Evolutionary conservation across 352 stramenopile genomes (phyloP).

Genomic region (Globisporangium cylindrosporum): DNA sequence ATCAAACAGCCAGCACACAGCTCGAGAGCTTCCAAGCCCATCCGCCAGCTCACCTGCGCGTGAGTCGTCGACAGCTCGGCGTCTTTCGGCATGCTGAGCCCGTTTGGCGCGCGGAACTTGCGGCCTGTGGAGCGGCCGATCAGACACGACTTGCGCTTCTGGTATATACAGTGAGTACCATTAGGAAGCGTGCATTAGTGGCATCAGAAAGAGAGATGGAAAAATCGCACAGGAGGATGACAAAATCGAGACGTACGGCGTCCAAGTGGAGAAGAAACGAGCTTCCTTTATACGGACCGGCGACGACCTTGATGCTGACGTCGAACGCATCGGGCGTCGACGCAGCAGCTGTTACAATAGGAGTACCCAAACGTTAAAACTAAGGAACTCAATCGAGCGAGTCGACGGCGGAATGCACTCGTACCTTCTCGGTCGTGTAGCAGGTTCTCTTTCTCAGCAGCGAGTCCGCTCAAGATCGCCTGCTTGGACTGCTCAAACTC

Average conservation of each 20-base stretch:
- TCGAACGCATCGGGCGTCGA: slow-evolving; percentile 40
- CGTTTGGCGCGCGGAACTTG: slow-evolving; percentile 71
- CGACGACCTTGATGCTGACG: slow-evolving; percentile 49
- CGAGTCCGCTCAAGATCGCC: slow-evolving; percentile 45
- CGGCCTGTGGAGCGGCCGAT: slow-evolving; percentile 76
- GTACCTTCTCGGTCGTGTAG: slow-evolving; percentile 21
- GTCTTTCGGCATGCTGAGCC: slow-evolving; percentile 78
- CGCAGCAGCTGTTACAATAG: slow-evolving; percentile 16
- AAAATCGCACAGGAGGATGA: neutral
- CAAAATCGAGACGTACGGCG: slow-evolving; percentile 25
- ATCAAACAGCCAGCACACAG: neutral
- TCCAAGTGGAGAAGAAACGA: slow-evolving; percentile 62
- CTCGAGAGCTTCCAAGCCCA: neutral
- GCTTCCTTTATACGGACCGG: slow-evolving; percentile 57
- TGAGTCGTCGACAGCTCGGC: slow-evolving; percentile 82
- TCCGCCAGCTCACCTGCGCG: slow-evolving; percentile 38
- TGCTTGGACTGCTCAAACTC: slow-evolving; percentile 58
- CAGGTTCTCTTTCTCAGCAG: slow-evolving; percentile 62
- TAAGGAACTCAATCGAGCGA: neutral
- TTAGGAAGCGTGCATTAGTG: neutral
- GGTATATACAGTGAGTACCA: slow-evolving; percentile 16
- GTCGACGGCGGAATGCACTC: neutral
- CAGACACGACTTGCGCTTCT: slow-evolving; percentile 54
- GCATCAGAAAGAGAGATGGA: slow-evolving; percentile 1
- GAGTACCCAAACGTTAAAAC: neutral